Base-by-base conservation (phyloP, 2,329 filamentous ascomycete species). In the Teratosphaeria pseudoeucalypti region DNA sequence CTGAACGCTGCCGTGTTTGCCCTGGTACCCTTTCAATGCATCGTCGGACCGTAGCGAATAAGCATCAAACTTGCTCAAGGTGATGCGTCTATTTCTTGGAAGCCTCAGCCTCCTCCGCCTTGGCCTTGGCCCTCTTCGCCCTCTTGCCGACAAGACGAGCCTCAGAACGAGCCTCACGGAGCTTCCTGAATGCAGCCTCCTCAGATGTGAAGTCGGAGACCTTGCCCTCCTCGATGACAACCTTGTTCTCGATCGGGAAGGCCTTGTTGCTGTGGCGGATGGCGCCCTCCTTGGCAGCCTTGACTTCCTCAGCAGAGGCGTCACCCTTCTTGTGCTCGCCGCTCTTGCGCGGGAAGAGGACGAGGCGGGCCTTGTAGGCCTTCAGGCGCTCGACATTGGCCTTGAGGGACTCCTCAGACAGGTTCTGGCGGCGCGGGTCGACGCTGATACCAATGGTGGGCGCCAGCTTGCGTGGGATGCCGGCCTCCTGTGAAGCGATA, bases 361-460 rank as follows among this genome's bases (percentile, higher is more conserved):
- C 96, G 75, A 99, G 83, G 76, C 91, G 90, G 76, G 88, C 85
- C 83, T 88, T 89, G 91, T 96, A 99, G 77, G 90, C 90, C 86
- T 96, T 92, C 76, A 99, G 90, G 76, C 94, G 94, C 79, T 89
- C 89, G 73, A 99, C 92, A 82, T 99, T 99, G 84, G 84, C 84
- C 78, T 90, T 84, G 73, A 97, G 87, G 69, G 88, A 89, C 85
- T 97, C 94, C 83, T 95, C 90, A 75, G 88, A 94, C 75, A 95
- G 88, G 85, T 97, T 99, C 82, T 90, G 86, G 79, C 94, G 92
- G 82, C 94, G 92, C 79, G 85, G 83, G 81, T 99, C 94, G 82
- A 99, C 92, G 70, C 90, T 79, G 80, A 99, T 97, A 79, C 94
- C 94, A 82, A 99, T 89, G 78, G 94, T 97, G 74, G 88, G 86